Evolutionary conservation across 345 rosid species (phyloP).

Genomic region (Brassica rapa): DNA sequence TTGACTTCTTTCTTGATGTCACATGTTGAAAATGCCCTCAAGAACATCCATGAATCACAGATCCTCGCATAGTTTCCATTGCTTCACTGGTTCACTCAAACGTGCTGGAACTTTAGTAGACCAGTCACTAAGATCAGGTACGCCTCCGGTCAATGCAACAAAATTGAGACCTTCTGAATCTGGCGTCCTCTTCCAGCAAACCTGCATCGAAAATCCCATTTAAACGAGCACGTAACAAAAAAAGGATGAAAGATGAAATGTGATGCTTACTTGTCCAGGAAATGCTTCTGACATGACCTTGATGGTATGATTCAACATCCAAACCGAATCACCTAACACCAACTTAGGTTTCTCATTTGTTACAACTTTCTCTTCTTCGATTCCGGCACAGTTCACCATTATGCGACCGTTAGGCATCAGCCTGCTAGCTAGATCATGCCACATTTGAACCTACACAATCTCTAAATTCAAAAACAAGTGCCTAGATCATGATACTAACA

Average conservation of each 20-base stretch:
- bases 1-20: not conserved
- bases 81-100: conserved; percentile 55
- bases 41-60: not conserved
- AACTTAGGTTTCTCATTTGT: conserved; percentile 26
- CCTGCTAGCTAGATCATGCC: conserved; percentile 63
- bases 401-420: conserved; percentile 71
- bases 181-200: conserved; percentile 72
- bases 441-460: conserved; percentile 50
- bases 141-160: conserved; percentile 69
- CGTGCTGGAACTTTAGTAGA: conserved; percentile 53
- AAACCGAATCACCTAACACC: conserved; percentile 38
- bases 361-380: conserved; percentile 36
- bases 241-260: conserved; percentile 1
- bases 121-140: conserved; percentile 70
- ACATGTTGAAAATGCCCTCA: not conserved
- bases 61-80: conserved; percentile 60
- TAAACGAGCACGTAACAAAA: not conserved
- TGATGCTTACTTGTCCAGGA: conserved; percentile 58
- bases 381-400: conserved; percentile 87
- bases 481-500: not conserved
- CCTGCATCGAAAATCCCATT: conserved; percentile 34
- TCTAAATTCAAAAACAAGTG: not conserved
- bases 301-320: conserved; percentile 64
- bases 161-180: conserved; percentile 57
- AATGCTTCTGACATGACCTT: conserved; percentile 64